phyloP scores from a whole-genome alignment of 768 basidiomycete genomes.

The Boletus bicolor region DNA sequence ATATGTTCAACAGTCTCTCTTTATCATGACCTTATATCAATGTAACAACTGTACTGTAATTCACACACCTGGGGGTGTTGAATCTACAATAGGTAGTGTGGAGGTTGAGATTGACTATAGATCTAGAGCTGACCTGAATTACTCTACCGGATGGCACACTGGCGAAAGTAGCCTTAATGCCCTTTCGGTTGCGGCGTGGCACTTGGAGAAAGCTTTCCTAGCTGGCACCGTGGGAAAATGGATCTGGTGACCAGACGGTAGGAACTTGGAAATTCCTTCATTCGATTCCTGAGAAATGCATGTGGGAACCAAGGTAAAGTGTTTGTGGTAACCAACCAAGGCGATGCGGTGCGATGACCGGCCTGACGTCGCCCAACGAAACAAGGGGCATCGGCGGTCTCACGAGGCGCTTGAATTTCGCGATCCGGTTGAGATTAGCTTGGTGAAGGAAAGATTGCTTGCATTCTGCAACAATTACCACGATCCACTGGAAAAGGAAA shows the following conservation, averaged over 20 bases:
- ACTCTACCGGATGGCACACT: neutral
- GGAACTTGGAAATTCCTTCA: neutral
- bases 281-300: neutral
- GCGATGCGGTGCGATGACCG: too few species aligned
- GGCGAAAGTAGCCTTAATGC: neutral
- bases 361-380: neutral
- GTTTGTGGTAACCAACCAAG: neutral
- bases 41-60: neutral
- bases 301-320: neutral
- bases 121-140: too few species aligned
- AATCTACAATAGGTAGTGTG: neutral
- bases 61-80: neutral
- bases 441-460: neutral
- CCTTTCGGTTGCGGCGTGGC: too few species aligned
- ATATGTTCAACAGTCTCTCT: neutral
- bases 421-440: neutral
- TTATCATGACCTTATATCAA: neutral
- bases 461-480: neutral
- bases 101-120: neutral
- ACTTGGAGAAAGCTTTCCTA: too few species aligned
- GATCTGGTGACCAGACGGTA: too few species aligned
- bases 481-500: neutral
- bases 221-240: too few species aligned
- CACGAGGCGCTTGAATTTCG: neutral
- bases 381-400: neutral